phyloP scores from a whole-genome alignment of 2,329 filamentous ascomycete genomes.

The Aspergillus sp. region DNA sequence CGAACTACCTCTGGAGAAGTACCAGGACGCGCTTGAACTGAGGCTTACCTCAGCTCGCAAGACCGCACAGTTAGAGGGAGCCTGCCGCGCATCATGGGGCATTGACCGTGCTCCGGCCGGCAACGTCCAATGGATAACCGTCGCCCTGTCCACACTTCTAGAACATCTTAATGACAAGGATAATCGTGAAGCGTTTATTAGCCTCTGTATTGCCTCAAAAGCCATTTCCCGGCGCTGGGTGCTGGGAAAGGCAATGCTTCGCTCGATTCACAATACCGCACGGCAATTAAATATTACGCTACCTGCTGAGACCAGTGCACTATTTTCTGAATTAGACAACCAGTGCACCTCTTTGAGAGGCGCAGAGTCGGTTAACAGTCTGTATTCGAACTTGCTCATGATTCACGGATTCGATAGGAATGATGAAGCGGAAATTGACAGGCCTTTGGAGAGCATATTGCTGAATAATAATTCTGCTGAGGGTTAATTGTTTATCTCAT shows the following conservation, averaged over 20 bases:
- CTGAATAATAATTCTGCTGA: too few relatives aligned
- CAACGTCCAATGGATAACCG: constrained; percentile 24
- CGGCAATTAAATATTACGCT: not conserved
- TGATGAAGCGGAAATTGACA: too few relatives aligned
- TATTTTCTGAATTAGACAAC: not conserved
- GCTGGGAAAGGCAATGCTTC: constrained; percentile 12
- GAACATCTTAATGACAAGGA: constrained; percentile 14
- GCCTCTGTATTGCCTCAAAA: constrained; percentile 16
- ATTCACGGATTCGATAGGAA: too few relatives aligned
- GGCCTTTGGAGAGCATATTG: too few relatives aligned
- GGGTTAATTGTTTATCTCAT: too few relatives aligned
- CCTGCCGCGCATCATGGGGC: constrained; percentile 23
- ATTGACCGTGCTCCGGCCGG: constrained; percentile 25
- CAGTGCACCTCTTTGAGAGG: too few relatives aligned
- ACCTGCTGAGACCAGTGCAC: not conserved
- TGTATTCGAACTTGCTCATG: too few relatives aligned
- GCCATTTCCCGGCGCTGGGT: constrained; percentile 20
- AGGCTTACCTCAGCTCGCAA: constrained; percentile 21
- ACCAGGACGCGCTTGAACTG: constrained; percentile 6
- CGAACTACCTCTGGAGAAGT: not conserved
- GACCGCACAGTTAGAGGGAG: constrained; percentile 20
- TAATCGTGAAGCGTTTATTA: constrained; percentile 19
- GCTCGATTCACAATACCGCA: constrained; percentile 1
- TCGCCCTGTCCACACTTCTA: constrained; percentile 22
- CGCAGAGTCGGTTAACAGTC: too few relatives aligned